Base-by-base conservation (phyloP, 2,329 filamentous ascomycete genomes). In the Erysiphe neolycopersici region DNA sequence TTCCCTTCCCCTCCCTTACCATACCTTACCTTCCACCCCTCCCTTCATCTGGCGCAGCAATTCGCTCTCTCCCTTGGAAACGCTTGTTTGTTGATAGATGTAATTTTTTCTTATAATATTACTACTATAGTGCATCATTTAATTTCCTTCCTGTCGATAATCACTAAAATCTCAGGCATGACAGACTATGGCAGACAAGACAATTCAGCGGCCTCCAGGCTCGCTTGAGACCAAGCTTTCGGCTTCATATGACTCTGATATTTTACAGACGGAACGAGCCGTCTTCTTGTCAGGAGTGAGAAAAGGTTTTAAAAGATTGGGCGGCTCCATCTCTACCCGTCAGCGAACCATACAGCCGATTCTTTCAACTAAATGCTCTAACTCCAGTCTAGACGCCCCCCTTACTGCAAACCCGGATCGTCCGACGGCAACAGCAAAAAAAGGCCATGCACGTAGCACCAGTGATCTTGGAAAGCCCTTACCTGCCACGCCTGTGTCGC, bases 401-500 rank as follows among this genome's bases (percentile, higher is more conserved):
- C 39, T 16, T 29, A 22, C 4, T 30, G 29, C 13, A 12, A 16
- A 13, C 16, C 39, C 44, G 50, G 49, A 36, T 38, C 42, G 51
- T 44, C 48, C 52, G 17, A 40, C 45, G 42, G n/a, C 46, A 29
- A 31, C 35, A 12, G 4, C 41, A 39, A 42, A 16, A 36, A 48
- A 48, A 45, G 49, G 49, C 47, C 52, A 53, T 55, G 50, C 50
- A 38, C 51, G 47, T n/a, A 53, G 48, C 35, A 43, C 44, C 43
- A 55, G 51, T 41, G 47, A 51, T 42, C 47, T 47, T 43, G 53
- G 56, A 45, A 58, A 58, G 40, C 55, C 55, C 32, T 44, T 57
- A 41, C 55, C 55, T 29, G 49, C 49, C 40, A 51, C 52, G 13
- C 54, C 53, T n/a, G 19, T 40, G n/a, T 52, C 53, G 16, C 49